Base-by-base conservation (phyloP, 1,284 basidiomycete genomes). In the Melampsora abietis-canadensis region DNA sequence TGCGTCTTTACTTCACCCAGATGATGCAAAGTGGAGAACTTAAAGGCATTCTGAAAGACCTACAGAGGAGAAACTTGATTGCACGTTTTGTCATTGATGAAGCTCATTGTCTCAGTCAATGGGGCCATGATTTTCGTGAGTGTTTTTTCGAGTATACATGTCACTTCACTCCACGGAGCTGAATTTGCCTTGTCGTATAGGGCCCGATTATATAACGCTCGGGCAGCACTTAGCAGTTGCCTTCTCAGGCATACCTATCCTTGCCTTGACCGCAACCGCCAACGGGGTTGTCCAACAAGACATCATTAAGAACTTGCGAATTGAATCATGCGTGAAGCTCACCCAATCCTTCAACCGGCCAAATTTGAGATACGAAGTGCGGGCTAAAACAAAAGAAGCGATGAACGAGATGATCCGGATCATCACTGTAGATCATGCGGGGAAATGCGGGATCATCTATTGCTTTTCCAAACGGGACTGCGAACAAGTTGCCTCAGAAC, bases 51-150 rank as follows among this genome's bases (percentile, higher is more conserved):
- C 82, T 97, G 24, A 78, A 82, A 17, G 82, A 83, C 44, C 84
- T 98, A 3, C 85, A 92, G 78, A 78, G 82, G 0, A 81, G 84
- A 15, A 83, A 85, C 2, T 83, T 86, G 75, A 82, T 98, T 37
- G 93, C 92, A 5, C 86, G 95, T 31, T 96, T 98, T 80, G 93
- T 97, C 0, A 87, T 98, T 69, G 96, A 98, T 80, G 95, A 98
- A 80, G 95, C 94, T 0, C 96, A 98, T 81, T 94, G 93, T 81
- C 91, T 98, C 47, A 85, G 84, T 76, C 84, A 88, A 19, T 93
- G 90, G 91, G 92, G 92, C 5, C 87, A 91, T 78, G 88, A 91
- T 79, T 94, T 94, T 79, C 87, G 92, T 75, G 47, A 75, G 65
- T 75, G n/a, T 31, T 21, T 51, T 44, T 21, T 46, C n/a, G 31